These are phyloP conservation scores for Schwanniomyces yamadae DNA, from an alignment of 805 yeast genomes.

Conservation along the genomic window DNA sequence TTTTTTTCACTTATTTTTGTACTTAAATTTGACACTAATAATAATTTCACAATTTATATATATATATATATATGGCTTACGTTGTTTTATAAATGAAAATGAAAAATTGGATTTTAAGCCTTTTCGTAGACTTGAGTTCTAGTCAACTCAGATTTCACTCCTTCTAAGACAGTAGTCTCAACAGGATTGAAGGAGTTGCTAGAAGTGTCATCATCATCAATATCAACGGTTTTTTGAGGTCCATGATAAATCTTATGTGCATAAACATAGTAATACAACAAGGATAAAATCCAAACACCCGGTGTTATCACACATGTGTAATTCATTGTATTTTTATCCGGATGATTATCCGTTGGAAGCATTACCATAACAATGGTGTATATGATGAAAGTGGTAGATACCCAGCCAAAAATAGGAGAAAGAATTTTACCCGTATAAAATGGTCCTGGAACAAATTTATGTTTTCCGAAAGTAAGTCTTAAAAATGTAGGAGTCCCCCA, in stretches of 20 bases:
- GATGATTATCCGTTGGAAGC: conserved; percentile 51
- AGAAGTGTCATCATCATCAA: conserved; percentile 18
- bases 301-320: conserved; percentile 33
- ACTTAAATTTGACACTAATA: too few species aligned
- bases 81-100: too few species aligned
- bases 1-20: too few species aligned
- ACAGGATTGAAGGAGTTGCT: too few species aligned
- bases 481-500: conserved; percentile 57
- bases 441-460: conserved; percentile 59
- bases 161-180: too few species aligned
- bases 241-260: conserved; percentile 30
- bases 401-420: conserved; percentile 45
- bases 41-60: too few species aligned
- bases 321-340: conserved; percentile 36
- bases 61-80: too few species aligned
- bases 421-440: conserved; percentile 54
- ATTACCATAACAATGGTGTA: conserved; percentile 29
- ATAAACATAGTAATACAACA: conserved; percentile 23
- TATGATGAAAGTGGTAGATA: conserved; percentile 33
- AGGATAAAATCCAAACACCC: conserved; percentile 29
- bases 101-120: too few species aligned
- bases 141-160: too few species aligned
- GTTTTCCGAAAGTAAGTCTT: conserved; percentile 45
- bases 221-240: conserved; percentile 27
- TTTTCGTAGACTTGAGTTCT: too few species aligned